phyloP scores from a whole-genome alignment of 179 eudicot genomes.

The Pouteria campechiana region DNA sequence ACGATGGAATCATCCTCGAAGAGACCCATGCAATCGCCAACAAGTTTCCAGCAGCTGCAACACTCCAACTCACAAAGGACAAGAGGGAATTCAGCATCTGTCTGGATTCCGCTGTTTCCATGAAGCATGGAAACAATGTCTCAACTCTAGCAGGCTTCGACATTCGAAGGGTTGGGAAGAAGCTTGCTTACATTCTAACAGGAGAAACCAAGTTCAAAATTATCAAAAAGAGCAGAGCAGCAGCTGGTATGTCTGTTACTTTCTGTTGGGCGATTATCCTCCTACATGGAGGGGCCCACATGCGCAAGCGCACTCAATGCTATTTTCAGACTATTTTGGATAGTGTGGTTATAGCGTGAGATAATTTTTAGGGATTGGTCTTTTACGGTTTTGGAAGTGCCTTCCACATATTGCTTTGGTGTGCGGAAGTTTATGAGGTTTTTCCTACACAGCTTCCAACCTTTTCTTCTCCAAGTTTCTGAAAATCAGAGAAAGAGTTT shows the following conservation, averaged over 20 bases:
- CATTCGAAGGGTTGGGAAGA: constrained; percentile 74
- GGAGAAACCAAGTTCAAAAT: constrained; percentile 82
- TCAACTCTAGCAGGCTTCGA: constrained; percentile 84
- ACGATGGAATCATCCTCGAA: constrained; percentile 87
- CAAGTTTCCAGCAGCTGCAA: constrained; percentile 50
- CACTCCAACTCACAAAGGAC: constrained; percentile 76
- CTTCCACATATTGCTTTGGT: too few relatives aligned
- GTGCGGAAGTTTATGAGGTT: too few relatives aligned
- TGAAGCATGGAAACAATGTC: constrained; percentile 68
- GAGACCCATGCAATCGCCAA: constrained; percentile 49
- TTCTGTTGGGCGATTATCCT: too few relatives aligned
- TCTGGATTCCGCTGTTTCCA: constrained; percentile 70
- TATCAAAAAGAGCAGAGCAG: constrained; percentile 66
- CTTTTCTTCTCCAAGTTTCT: too few relatives aligned
- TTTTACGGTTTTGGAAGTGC: too few relatives aligned
- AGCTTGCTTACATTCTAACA: constrained; percentile 62
- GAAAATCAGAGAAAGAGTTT: too few relatives aligned
- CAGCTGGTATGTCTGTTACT: constrained; percentile 75
- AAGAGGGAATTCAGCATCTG: constrained; percentile 80
- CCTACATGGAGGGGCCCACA: too few relatives aligned
- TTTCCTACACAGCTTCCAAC: too few relatives aligned
- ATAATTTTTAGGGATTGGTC: too few relatives aligned
- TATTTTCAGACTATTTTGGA: too few relatives aligned
- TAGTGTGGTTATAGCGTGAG: too few relatives aligned
- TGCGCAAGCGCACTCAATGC: too few relatives aligned